These are phyloP conservation scores for Kwoniella shivajii DNA, from an alignment of 1,284 basidiomycete species.

Conservation along the genomic window DNA sequence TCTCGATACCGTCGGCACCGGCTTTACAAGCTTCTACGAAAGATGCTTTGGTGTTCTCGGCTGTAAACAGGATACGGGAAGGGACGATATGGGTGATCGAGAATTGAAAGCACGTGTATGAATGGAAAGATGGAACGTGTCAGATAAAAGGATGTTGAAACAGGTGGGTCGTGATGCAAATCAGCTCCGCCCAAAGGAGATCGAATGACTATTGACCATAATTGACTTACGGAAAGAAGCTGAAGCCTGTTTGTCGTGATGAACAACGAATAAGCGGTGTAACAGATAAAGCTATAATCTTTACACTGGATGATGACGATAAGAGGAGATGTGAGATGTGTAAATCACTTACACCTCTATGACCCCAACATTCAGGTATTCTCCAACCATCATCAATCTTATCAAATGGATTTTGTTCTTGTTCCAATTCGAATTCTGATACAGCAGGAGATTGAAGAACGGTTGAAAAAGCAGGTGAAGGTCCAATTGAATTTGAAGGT, in stretches of 20 bases:
- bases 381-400: constrained; percentile 10
- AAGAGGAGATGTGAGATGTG: not conserved
- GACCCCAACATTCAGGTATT: constrained; percentile 82
- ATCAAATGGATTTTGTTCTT: constrained; percentile 19
- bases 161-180: not conserved
- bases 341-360: constrained; percentile 72
- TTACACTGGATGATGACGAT: not conserved
- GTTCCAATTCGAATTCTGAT: constrained; percentile 24
- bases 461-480: constrained; percentile 34
- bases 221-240: constrained; percentile 64
- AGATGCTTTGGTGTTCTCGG: constrained; percentile 89
- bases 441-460: constrained; percentile 35
- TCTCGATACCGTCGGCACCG: constrained; percentile 94
- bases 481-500: constrained; percentile 20
- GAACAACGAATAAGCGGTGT: too few species aligned
- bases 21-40: constrained; percentile 91
- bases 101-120: not conserved
- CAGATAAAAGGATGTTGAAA: not conserved
- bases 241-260: constrained; percentile 72
- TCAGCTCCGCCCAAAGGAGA: not conserved
- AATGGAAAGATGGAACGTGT: not conserved
- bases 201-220: not conserved
- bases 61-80: constrained; percentile 19
- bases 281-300: too few species aligned
- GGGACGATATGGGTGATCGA: not conserved